phyloP scores from a whole-genome alignment of 2,329 filamentous ascomycete species.

The Cladophialophora bantiana region DNA sequence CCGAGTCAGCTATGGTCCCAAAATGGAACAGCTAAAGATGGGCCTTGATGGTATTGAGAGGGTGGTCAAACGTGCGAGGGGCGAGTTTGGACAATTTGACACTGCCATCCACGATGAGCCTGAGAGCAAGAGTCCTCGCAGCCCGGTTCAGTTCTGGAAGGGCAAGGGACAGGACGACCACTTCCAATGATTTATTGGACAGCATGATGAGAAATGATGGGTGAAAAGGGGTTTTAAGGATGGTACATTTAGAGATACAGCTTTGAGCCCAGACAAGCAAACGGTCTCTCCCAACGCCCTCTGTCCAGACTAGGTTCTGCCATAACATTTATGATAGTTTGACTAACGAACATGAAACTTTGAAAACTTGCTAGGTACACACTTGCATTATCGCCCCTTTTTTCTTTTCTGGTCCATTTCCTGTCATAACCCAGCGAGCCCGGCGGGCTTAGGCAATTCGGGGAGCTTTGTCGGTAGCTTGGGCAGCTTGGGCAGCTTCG shows the following conservation, averaged over 20 bases:
- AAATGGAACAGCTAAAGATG: constrained; percentile 77
- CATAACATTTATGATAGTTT: constrained; percentile 6
- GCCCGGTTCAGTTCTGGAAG: constrained; percentile 24
- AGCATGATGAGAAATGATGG: neutral
- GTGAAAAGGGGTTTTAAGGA: neutral
- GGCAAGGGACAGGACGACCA: constrained; percentile 21
- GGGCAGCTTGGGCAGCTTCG: constrained; percentile 29
- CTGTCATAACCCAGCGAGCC: constrained; percentile 15
- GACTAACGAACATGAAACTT: constrained; percentile 10
- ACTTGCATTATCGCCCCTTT: neutral
- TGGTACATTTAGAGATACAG: constrained; percentile 30
- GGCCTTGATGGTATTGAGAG: constrained; percentile 86
- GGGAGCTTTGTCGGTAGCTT: constrained; percentile 27
- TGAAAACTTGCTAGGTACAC: constrained; percentile 2
- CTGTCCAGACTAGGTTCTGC: constrained; percentile 8
- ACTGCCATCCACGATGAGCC: constrained; percentile 35
- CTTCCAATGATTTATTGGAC: constrained; percentile 8
- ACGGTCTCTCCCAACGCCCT: constrained; percentile 23
- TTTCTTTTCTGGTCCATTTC: constrained; percentile 11
- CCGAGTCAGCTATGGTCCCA: constrained; percentile 78
- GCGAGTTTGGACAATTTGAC: constrained; percentile 39
- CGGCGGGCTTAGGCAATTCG: constrained; percentile 10
- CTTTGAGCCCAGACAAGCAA: neutral
- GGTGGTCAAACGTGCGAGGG: constrained; percentile 65
- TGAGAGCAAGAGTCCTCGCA: constrained; percentile 18